These are phyloP conservation scores for Suhomyces canberraensis DNA, from an alignment of 805 yeast species.

Conservation along the genomic window DNA sequence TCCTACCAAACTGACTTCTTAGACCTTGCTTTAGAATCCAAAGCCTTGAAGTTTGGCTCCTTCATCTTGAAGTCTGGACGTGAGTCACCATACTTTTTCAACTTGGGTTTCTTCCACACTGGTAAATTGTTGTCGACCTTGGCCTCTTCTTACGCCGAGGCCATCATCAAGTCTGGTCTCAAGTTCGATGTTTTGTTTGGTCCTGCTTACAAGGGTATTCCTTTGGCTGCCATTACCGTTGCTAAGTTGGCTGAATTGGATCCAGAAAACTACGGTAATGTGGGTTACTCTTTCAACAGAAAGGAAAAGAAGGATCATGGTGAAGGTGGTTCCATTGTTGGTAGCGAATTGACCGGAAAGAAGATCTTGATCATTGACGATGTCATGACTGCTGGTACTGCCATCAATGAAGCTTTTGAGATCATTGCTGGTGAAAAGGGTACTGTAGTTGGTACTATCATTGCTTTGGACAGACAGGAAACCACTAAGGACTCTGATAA, in stretches of 20 bases:
- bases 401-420: conserved; percentile 88
- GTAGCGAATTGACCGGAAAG: conserved; percentile 69
- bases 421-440: conserved; percentile 73
- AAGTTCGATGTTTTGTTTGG: conserved; percentile 92
- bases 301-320: conserved; percentile 98
- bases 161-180: conserved; percentile 76
- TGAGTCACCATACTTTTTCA: conserved; percentile 93
- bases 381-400: conserved; percentile 98
- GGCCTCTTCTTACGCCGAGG: conserved; percentile 85
- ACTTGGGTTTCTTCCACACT: conserved; percentile 83
- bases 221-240: conserved; percentile 88
- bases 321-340: conserved; percentile 95
- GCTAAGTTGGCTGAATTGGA: conserved; percentile 90
- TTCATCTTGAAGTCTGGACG: conserved; percentile 93
- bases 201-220: conserved; percentile 97
- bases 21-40: conserved; percentile 74
- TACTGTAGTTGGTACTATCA: conserved; percentile 73
- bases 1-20: conserved; percentile 64
- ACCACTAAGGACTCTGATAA: conserved; percentile 61
- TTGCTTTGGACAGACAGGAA: conserved; percentile 95
- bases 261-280: conserved; percentile 66
- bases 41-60: conserved; percentile 82
- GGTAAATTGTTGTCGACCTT: conserved; percentile 76
- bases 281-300: conserved; percentile 92
- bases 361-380: conserved; percentile 87